These are phyloP conservation scores for Aspergillus oerlinghausenensis DNA, from an alignment of 2,329 filamentous ascomycete genomes.

Conservation along the genomic window DNA sequence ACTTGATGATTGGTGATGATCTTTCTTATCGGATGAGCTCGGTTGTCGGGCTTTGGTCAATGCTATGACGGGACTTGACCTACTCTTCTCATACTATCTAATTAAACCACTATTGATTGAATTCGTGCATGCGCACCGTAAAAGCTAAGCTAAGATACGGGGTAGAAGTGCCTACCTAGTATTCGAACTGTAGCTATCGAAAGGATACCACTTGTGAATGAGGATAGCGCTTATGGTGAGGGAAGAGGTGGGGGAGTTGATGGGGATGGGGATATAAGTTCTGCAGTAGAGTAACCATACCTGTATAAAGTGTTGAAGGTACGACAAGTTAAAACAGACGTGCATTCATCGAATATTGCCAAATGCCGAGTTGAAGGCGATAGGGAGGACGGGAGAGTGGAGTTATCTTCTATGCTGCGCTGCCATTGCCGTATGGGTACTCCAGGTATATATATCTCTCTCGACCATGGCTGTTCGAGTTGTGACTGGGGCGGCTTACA, in stretches of 20 bases:
- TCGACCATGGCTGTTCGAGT: background rate
- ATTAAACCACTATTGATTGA: background rate
- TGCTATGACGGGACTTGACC: background rate
- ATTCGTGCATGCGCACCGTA: background rate
- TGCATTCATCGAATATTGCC: too few relatives aligned
- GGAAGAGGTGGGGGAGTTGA: background rate
- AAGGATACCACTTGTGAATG: background rate
- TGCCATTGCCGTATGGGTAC: too few relatives aligned
- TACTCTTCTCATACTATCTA: background rate
- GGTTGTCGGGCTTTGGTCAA: background rate
- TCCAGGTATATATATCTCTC: background rate
- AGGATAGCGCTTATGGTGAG: background rate
- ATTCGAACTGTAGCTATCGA: too few relatives aligned
- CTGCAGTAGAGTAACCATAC: too few relatives aligned
- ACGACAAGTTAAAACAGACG: too few relatives aligned
- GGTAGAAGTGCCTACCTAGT: too few relatives aligned
- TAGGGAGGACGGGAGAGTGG: too few relatives aligned
- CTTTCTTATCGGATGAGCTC: background rate
- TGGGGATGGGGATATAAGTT: background rate
- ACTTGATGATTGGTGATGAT: background rate
- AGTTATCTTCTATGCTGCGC: too few relatives aligned
- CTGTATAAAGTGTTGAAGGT: too few relatives aligned
- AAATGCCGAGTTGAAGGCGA: too few relatives aligned
- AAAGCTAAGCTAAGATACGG: background rate
- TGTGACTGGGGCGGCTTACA: background rate